Percentiles rank a stretch among this genome's conserved stretches.
Evolutionary conservation across 2,329 filamentous ascomycete species (phyloP).

Genomic region (Lecanicillium sp.): DNA sequence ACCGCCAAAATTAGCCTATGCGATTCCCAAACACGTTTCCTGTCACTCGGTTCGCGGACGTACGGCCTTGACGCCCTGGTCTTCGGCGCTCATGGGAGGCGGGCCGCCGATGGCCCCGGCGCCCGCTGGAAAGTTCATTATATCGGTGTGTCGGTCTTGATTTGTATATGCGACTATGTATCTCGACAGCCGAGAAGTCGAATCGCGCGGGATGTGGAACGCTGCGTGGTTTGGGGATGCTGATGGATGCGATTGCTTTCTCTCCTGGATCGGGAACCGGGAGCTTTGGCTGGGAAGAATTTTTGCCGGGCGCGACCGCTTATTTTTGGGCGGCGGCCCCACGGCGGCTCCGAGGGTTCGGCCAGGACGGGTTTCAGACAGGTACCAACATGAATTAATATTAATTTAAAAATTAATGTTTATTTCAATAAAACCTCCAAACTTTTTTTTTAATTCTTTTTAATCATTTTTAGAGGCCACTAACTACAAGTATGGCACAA

Average conservation of each 20-base stretch:
- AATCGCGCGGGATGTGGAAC: too few species aligned
- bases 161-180: background rate
- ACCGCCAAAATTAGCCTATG: conserved; percentile 7
- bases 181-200: background rate
- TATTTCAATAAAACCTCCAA: background rate
- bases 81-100: conserved; percentile 32
- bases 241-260: too few species aligned
- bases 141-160: background rate
- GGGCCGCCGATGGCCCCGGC: conserved; percentile 17
- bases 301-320: conserved; percentile 37
- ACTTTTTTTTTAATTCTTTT: too few species aligned
- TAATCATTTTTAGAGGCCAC: too few species aligned
- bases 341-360: background rate
- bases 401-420: too few species aligned
- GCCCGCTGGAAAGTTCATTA: conserved; percentile 33
- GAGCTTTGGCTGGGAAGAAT: conserved; percentile 26
- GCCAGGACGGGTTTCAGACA: too few species aligned
- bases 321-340: conserved; percentile 16
- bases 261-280: background rate
- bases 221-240: too few species aligned
- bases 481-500: too few species aligned
- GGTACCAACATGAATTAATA: too few species aligned
- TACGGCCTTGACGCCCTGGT: conserved; percentile 48
- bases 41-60: conserved; percentile 17
- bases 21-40: conserved; percentile 2